phyloP scores from a whole-genome alignment of 2,329 filamentous ascomycete genomes.

The Ciborinia camelliae region DNA sequence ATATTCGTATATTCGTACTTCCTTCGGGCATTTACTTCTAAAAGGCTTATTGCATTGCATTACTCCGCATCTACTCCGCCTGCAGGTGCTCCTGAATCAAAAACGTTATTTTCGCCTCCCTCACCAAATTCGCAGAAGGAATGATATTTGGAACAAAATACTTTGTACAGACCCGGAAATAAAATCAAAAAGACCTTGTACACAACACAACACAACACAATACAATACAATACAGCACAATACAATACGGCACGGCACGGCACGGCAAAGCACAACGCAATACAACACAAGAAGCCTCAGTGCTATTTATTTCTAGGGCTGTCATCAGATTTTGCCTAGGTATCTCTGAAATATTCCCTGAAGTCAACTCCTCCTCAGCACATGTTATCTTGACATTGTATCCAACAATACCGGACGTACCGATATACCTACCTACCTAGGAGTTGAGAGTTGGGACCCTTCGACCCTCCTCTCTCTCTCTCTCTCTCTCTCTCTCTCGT shows the following conservation, averaged over 20 bases:
- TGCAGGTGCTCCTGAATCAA: neutral
- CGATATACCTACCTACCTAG: no score
- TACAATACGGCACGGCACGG: no score
- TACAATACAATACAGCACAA: no score
- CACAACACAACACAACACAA: no score
- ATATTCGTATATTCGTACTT: neutral
- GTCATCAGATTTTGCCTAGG: no score
- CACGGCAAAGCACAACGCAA: no score
- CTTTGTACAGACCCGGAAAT: neutral
- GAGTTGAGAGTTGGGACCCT: no score
- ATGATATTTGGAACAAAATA: neutral
- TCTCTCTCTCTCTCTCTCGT: no score
- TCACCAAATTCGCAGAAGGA: neutral
- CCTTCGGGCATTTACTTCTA: neutral
- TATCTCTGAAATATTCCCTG: neutral
- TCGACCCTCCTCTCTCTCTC: no score
- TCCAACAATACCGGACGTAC: neutral
- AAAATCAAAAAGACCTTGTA: no score
- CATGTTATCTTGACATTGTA: neutral
- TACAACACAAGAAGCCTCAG: no score
- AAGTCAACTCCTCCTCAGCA: neutral
- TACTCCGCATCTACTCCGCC: slow-evolving; percentile 3
- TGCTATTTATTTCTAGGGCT: no score
- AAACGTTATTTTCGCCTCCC: neutral
- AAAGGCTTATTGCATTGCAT: neutral